Evolutionary conservation across 495 filamentous ascomycete genomes (phyloP).

Genomic region (Aspergillus ostianus): DNA sequence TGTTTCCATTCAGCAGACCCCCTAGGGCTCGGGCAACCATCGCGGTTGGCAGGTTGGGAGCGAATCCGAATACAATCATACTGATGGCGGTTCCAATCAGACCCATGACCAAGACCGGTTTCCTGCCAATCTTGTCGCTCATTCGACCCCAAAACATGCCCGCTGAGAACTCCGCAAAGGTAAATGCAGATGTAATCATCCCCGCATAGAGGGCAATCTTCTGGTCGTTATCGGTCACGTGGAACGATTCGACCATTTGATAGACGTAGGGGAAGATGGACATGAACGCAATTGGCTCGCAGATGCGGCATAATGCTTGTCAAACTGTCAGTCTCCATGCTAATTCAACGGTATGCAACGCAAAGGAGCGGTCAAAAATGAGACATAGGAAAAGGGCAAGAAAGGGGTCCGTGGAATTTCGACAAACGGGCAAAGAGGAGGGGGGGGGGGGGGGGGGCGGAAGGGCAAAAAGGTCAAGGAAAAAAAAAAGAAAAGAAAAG

Average conservation of each 20-base stretch:
- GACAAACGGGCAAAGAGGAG: neutral
- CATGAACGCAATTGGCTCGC: conserved; percentile 99
- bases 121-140: conserved; percentile 89
- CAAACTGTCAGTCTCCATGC: conserved; percentile 34
- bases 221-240: conserved; percentile 72
- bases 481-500: neutral
- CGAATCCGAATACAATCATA: conserved; percentile 92
- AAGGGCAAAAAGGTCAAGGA: conserved; percentile 3
- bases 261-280: conserved; percentile 99
- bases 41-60: conserved; percentile 77
- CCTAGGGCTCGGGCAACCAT: conserved; percentile 85
- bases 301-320: conserved; percentile 87
- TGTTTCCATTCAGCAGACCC: conserved; percentile 92
- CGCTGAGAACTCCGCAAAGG: conserved; percentile 90
- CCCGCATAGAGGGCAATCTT: conserved; percentile 91
- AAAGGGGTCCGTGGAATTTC: neutral
- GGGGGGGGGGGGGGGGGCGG: neutral
- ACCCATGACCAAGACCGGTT: conserved; percentile 86
- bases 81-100: conserved; percentile 87
- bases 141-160: conserved; percentile 89
- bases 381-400: neutral
- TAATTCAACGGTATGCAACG: conserved; percentile 10
- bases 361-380: conserved; percentile 22
- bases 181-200: conserved; percentile 95
- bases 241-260: conserved; percentile 93